These are phyloP conservation scores for Lichtheimia hyalospora DNA, from an alignment of 371 early-diverging fungal genomes.

Conservation along the genomic window DNA sequence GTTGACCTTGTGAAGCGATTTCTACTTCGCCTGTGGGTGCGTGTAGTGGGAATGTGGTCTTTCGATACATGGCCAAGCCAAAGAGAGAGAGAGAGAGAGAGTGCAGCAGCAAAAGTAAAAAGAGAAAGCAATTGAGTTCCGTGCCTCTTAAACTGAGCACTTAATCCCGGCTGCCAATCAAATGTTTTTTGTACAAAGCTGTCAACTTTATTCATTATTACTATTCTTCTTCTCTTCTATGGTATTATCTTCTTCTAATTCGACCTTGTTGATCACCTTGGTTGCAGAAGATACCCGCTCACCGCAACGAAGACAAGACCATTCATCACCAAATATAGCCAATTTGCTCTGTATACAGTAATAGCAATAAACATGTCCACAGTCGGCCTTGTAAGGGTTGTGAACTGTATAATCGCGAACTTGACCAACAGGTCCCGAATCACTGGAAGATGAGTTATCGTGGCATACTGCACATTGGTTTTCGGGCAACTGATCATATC, in stretches of 20 bases:
- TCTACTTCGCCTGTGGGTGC: conserved; percentile 41
- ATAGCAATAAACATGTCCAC: conserved; percentile 87
- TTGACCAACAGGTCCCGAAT: conserved; percentile 31
- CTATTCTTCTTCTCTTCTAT: neutral
- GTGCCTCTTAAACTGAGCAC: too few relatives aligned
- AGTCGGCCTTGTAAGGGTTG: conserved; percentile 75
- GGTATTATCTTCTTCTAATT: conserved; percentile 7
- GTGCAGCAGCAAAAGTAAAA: neutral
- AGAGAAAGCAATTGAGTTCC: neutral
- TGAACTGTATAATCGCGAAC: conserved; percentile 48
- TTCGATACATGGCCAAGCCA: conserved; percentile 28
- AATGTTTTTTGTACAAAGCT: too few relatives aligned
- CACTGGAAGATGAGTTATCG: conserved; percentile 43
- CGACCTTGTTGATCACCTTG: conserved; percentile 37
- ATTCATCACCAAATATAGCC: conserved; percentile 72
- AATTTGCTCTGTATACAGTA: conserved; percentile 84
- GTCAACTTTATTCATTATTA: neutral
- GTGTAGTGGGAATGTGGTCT: conserved; percentile 48
- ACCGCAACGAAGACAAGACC: conserved; percentile 82
- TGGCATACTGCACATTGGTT: conserved; percentile 76
- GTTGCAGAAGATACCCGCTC: conserved; percentile 54
- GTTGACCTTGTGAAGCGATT: conserved; percentile 28
- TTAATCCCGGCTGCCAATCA: too few relatives aligned
- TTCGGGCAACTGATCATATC: conserved; percentile 57
- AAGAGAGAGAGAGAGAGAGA: neutral